phyloP scores from a whole-genome alignment of 305 asterid species.

The Solanum hybrid region DNA sequence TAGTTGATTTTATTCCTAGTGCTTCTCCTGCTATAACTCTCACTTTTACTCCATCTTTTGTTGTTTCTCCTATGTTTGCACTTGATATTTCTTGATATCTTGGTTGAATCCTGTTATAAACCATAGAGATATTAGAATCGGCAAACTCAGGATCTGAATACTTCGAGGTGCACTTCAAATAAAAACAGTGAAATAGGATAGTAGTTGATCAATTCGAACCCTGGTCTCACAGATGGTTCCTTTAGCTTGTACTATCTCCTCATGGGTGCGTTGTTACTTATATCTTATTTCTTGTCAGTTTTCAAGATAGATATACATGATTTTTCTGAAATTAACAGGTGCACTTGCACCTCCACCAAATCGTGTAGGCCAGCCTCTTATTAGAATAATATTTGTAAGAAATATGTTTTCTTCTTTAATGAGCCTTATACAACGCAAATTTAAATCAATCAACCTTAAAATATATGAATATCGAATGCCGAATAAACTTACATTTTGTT shows the following conservation, averaged over 20 bases:
- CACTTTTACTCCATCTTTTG: slow-evolving; percentile 53
- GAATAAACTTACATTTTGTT: slow-evolving; percentile 46
- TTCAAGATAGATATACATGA: not conserved
- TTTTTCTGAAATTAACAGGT: too few relatives aligned
- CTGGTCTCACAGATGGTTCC: not conserved
- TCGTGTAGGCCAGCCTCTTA: rapidly evolving
- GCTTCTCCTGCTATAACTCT: slow-evolving; percentile 81
- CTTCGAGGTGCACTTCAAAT: rapidly evolving
- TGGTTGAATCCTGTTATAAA: slow-evolving; percentile 57
- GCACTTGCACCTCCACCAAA: not conserved
- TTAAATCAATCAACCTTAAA: too few relatives aligned
- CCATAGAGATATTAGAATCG: not conserved
- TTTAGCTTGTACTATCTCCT: not conserved
- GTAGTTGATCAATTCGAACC: not conserved
- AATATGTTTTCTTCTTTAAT: too few relatives aligned
- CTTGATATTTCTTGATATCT: slow-evolving; percentile 69
- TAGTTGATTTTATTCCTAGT: slow-evolving; percentile 51
- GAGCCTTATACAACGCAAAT: not conserved
- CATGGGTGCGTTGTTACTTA: not conserved
- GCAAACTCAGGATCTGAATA: rapidly evolving
- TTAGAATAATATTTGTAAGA: too few relatives aligned
- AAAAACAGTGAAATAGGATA: too few relatives aligned
- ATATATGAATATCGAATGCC: not conserved
- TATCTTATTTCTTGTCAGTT: not conserved
- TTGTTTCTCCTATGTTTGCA: slow-evolving; percentile 43